Conservation (phyloP, 129 eudicot species). For the Kitagawia praeruptora region DNA sequence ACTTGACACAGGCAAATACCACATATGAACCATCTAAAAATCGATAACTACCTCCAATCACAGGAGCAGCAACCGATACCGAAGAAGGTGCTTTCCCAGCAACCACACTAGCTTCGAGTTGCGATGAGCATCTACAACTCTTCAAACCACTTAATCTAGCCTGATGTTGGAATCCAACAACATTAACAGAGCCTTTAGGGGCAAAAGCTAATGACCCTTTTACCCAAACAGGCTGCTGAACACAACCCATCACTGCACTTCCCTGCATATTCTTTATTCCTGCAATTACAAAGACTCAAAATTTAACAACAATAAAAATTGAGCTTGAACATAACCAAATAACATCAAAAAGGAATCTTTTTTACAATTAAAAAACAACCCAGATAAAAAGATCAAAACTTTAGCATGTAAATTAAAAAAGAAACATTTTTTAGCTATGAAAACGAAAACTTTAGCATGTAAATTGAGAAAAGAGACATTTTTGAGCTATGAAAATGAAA, state of each 20-base stretch:
- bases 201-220: constrained; percentile 36
- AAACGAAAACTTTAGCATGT: no score
- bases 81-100: constrained; percentile 52
- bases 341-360: neutral
- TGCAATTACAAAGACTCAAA: neutral
- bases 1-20: neutral
- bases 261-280: constrained; percentile 45
- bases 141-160: constrained; percentile 35
- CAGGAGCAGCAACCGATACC: constrained; percentile 37
- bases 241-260: constrained; percentile 45
- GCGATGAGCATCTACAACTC: constrained; percentile 38
- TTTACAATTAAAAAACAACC: neutral
- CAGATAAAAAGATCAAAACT: neutral
- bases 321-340: neutral
- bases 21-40: neutral
- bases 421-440: no score
- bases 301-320: neutral
- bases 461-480: neutral
- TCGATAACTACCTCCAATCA: constrained; percentile 41
- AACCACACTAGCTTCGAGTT: constrained; percentile 43
- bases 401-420: neutral
- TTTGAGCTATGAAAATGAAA: no score
- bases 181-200: constrained; percentile 27
- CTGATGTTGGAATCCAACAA: constrained; percentile 18
- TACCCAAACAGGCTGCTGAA: constrained; percentile 50